phyloP scores from a whole-genome alignment of 495 filamentous ascomycete genomes.

The Penicillium taxi region DNA sequence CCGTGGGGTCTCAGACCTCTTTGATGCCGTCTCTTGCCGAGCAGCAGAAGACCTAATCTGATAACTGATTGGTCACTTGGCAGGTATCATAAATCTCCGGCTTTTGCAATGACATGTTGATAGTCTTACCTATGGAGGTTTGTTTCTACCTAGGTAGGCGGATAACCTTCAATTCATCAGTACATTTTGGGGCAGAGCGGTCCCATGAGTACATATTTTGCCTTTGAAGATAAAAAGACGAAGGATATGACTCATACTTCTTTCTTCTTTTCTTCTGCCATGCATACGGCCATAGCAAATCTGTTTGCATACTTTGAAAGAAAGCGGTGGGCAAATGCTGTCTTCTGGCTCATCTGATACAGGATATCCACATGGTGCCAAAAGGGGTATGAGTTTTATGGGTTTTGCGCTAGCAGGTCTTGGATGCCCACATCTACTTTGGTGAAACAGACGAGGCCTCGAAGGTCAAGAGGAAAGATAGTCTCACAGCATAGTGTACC shows the following conservation, averaged over 20 bases:
- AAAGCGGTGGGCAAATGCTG: conserved; percentile 7
- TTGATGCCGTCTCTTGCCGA: conserved; percentile 24
- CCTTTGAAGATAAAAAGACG: neutral
- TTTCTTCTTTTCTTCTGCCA: neutral
- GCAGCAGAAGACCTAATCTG: conserved; percentile 9
- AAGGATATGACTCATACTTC: neutral
- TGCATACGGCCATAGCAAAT: conserved; percentile 16
- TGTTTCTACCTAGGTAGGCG: neutral
- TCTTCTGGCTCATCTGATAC: conserved; percentile 43
- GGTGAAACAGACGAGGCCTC: conserved; percentile 36
- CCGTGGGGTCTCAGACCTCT: conserved; percentile 35
- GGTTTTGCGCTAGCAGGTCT: conserved; percentile 14
- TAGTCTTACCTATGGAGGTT: neutral
- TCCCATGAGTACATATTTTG: neutral
- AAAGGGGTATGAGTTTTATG: conserved; percentile 3
- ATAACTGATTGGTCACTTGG: conserved; percentile 20
- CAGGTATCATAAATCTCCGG: conserved; percentile 20
- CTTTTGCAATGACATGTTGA: conserved; percentile 12
- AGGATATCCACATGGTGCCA: conserved; percentile 47
- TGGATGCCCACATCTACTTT: conserved; percentile 27
- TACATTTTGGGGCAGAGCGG: neutral
- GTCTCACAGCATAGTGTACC: neutral
- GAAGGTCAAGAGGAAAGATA: conserved; percentile 14
- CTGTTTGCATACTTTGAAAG: conserved; percentile 27
- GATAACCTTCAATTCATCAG: neutral